Base-by-base conservation (phyloP, 345 rosid species). In the Hypericum androsaemum region DNA sequence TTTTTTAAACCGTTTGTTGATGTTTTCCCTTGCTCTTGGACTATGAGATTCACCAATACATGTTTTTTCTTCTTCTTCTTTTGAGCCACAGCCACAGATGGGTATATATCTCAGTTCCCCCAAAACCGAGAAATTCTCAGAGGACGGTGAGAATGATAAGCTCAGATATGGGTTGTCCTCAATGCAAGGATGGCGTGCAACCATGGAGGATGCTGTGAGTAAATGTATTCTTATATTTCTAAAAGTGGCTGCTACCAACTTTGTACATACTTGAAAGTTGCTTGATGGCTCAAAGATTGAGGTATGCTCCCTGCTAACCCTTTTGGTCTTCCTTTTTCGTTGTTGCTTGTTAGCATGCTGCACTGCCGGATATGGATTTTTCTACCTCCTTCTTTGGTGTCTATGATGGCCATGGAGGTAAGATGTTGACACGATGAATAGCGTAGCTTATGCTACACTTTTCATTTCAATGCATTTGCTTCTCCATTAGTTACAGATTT, bases 321-420 rank as follows among this genome's bases (percentile, higher is more conserved):
- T 44, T 44, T 44, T 5, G n/a, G 5, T 10, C n/a, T 44, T 17
- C 16, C 48, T 44, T 44, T n/a, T 44, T 44, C 13, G 16, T 10
- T 44, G 16, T 44, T 44, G 16, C 11, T 47, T 43, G n/a, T 28
- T 60, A 88, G 97, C 95, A 92, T 77, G 81, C 95, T 68, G 97
- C 98, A 45, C 64, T 68, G 53, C 78, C 90, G 63, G 74, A 81
- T 70, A 63, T 88, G 64, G 98, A 92, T 72, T 70, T 76, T 57
- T 67, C 76, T 53, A 83, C 97, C 65, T 81, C 95, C 7, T 88
- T 92, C 84, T 88, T 85, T 64, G 97, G 98, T 69, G 97, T 92
- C 49, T 88, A 81, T 73, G 97, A 88, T 80, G 98, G 97, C 53
- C 98, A 92, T 71, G 98, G 98, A 84, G 96, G 98, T 89, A 79